Percentiles rank a stretch among this genome's conserved stretches.
Conservation (phyloP, 345 rosid species). For the Jatropha curcas region DNA sequence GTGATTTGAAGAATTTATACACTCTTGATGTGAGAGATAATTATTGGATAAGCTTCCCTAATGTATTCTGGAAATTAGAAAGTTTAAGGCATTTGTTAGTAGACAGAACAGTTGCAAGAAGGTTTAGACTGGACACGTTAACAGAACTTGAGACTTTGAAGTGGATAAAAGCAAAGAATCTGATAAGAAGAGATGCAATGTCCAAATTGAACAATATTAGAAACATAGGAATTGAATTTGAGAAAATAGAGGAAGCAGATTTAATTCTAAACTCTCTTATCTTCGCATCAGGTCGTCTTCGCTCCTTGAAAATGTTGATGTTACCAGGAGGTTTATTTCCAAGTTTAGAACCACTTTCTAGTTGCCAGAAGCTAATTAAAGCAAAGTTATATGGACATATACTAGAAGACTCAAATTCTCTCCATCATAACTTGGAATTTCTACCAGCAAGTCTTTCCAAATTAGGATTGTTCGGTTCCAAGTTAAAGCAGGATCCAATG, state of each 20-base stretch:
- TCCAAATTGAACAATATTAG: background rate
- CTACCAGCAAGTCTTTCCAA: constrained; percentile 7
- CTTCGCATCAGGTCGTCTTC: background rate
- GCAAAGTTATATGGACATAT: background rate
- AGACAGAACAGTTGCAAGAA: background rate
- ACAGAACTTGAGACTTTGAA: background rate
- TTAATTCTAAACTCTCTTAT: background rate
- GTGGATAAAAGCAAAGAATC: background rate
- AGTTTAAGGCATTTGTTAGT: background rate
- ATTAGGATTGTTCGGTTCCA: background rate
- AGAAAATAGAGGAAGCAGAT: background rate
- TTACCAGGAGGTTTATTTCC: background rate
- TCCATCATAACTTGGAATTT: background rate
- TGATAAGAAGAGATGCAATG: background rate
- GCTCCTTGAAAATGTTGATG: background rate
- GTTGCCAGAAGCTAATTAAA: background rate
- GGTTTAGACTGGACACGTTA: background rate
- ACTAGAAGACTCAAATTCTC: background rate
- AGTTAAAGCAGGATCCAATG: background rate
- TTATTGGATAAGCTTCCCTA: background rate
- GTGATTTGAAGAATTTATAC: background rate
- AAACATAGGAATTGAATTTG: background rate
- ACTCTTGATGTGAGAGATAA: background rate
- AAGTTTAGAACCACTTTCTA: background rate
- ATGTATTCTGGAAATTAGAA: background rate